Percentiles rank a stretch among this genome's conserved stretches.
Conservation (phyloP, 768 basidiomycete species). For the Termitomyces sp. region DNA sequence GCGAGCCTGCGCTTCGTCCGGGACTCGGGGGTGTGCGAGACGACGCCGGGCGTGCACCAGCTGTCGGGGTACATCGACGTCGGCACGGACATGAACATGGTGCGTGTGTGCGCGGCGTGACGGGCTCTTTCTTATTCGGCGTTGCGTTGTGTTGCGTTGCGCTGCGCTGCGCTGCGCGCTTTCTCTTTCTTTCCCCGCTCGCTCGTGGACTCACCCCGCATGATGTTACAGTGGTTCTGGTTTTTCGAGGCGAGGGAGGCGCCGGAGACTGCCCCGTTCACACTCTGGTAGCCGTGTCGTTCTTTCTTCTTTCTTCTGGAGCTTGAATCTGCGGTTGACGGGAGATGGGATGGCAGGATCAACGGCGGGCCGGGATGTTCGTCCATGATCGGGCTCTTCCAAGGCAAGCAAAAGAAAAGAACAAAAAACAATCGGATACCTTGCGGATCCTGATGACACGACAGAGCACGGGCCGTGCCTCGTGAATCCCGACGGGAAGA, state of each 20-base stretch:
- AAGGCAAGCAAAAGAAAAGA: slow-evolving; percentile 37
- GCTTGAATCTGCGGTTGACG: slow-evolving; percentile 17
- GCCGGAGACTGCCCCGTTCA: slow-evolving; percentile 60
- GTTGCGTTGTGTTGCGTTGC: no score
- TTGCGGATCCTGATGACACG: neutral
- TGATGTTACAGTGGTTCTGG: slow-evolving; percentile 66
- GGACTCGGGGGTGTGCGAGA: slow-evolving; percentile 62
- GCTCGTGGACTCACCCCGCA: slow-evolving; percentile 24
- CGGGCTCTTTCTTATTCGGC: no score
- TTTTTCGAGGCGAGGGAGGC: slow-evolving; percentile 61
- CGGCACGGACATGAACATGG: slow-evolving; percentile 51
- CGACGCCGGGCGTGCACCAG: slow-evolving; percentile 53
- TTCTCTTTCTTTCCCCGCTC: slow-evolving; percentile 26
- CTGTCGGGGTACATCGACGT: slow-evolving; percentile 61
- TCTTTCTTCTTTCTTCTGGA: no score
- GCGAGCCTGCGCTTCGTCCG: slow-evolving; percentile 41
- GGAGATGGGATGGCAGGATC: slow-evolving; percentile 25
- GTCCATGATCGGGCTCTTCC: slow-evolving; percentile 62
- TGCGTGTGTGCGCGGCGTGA: no score
- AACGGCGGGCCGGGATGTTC: slow-evolving; percentile 62
- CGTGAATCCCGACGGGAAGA: slow-evolving; percentile 48
- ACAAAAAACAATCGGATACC: no score
- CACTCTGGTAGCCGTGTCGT: slow-evolving; percentile 58
- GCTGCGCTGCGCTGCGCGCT: no score
- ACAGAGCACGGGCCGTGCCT: slow-evolving; percentile 60